Conservation (phyloP, 495 filamentous ascomycete genomes). For the Recurvomyces mirabilis region DNA sequence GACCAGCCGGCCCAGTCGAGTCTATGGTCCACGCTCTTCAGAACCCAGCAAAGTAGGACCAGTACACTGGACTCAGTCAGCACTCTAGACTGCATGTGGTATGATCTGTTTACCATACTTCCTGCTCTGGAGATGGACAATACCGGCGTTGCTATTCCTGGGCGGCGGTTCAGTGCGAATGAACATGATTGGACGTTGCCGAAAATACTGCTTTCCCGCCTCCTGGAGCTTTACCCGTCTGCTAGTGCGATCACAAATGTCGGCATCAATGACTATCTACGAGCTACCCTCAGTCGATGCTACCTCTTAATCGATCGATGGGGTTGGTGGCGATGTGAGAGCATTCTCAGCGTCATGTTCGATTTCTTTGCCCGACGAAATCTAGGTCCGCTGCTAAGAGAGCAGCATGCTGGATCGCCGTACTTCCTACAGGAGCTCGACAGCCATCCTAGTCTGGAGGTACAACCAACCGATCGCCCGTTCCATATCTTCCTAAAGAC, state of each 20-base stretch:
- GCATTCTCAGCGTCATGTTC: constrained; percentile 68
- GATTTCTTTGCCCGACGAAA: constrained; percentile 78
- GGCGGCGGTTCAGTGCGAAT: constrained; percentile 40
- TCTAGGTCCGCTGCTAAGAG: constrained; percentile 62
- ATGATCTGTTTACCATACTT: constrained; percentile 57
- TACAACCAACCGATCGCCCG: constrained; percentile 61
- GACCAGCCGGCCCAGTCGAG: background rate
- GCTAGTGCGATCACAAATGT: constrained; percentile 44
- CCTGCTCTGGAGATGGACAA: constrained; percentile 68
- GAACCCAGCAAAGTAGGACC: no score
- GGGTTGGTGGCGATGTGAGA: constrained; percentile 76
- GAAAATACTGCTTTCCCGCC: constrained; percentile 49
- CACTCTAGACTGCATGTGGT: constrained; percentile 60
- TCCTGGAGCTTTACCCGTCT: constrained; percentile 53
- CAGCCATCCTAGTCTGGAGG: constrained; percentile 45
- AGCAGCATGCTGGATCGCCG: constrained; percentile 65
- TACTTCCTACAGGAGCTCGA: constrained; percentile 66
- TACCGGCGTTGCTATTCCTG: constrained; percentile 48
- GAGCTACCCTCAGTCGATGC: constrained; percentile 61
- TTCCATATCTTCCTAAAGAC: constrained; percentile 92
- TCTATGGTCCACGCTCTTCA: constrained; percentile 49
- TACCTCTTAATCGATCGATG: constrained; percentile 66
- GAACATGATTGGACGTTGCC: constrained; percentile 66
- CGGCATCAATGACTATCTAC: constrained; percentile 72
- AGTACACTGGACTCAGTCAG: background rate